These are phyloP conservation scores for Alternaria sp. DNA, from an alignment of 2,329 filamentous ascomycete species.

Conservation along the genomic window DNA sequence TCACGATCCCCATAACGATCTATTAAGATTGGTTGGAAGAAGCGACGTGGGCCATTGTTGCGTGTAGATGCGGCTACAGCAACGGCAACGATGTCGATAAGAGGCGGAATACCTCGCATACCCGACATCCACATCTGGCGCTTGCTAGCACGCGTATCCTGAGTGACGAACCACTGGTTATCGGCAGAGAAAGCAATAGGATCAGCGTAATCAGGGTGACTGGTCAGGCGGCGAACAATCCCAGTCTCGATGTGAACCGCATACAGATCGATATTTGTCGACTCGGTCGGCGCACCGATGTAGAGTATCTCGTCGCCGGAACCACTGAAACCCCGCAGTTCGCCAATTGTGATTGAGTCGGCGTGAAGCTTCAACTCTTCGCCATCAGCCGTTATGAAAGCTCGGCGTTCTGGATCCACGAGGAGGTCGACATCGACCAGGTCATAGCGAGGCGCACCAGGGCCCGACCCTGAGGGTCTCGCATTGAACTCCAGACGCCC, in stretches of 20 bases:
- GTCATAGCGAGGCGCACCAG: conserved; percentile 44
- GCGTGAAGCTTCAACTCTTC: conserved; percentile 42
- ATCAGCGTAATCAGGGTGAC: conserved; percentile 55
- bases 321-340: conserved; percentile 55
- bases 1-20: conserved; percentile 55
- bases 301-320: conserved; percentile 52
- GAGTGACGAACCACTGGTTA: conserved; percentile 51
- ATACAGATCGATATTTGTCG: conserved; percentile 55
- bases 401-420: neutral
- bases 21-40: conserved; percentile 56
- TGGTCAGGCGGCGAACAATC: conserved; percentile 51
- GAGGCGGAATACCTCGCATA: conserved; percentile 53
- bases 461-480: conserved; percentile 20
- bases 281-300: conserved; percentile 50
- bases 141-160: conserved; percentile 54
- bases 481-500: conserved; percentile 52
- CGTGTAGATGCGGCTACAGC: conserved; percentile 48
- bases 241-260: conserved; percentile 52
- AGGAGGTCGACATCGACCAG: conserved; percentile 34
- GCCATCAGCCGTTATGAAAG: neutral
- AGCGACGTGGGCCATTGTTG: conserved; percentile 55
- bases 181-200: conserved; percentile 53
- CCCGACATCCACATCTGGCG: conserved; percentile 53
- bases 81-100: conserved; percentile 42
- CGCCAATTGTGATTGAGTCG: conserved; percentile 48